Evolutionary conservation across 805 yeast genomes (phyloP).

Genomic region (Blastobotrys peoriensis): DNA sequence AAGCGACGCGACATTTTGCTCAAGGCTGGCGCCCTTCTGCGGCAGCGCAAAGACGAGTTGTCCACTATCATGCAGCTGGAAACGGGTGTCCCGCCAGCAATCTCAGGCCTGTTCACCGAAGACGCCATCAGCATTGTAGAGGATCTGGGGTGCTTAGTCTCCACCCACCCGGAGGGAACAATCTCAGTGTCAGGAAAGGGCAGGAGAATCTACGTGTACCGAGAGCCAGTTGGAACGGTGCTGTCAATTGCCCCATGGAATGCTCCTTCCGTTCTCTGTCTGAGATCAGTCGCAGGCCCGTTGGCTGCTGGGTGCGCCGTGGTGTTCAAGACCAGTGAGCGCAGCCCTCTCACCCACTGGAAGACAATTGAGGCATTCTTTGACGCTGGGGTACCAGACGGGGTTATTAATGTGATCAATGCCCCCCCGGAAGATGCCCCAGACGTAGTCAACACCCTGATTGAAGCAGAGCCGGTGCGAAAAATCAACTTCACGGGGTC

Average conservation of each 20-base stretch:
- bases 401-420: conserved; percentile 63
- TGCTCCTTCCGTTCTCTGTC: conserved; percentile 76
- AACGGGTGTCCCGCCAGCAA: conserved; percentile 49
- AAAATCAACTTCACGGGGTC: conserved; percentile 87
- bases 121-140: conserved; percentile 60
- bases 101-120: conserved; percentile 63
- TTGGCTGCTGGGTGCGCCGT: conserved; percentile 78
- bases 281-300: conserved; percentile 81
- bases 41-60: conserved; percentile 2
- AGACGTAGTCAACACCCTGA: conserved; percentile 63
- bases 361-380: conserved; percentile 55
- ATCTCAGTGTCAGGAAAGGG: conserved; percentile 55
- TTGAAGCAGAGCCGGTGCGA: conserved; percentile 64
- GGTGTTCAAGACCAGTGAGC: conserved; percentile 74
- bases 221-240: conserved; percentile 83
- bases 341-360: conserved; percentile 71
- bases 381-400: conserved; percentile 77
- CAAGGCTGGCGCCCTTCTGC: conserved; percentile 10
- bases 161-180: conserved; percentile 51
- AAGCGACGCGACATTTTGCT: conserved; percentile 6
- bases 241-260: conserved; percentile 88
- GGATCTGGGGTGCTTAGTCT: conserved; percentile 74
- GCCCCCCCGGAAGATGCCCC: conserved; percentile 29
- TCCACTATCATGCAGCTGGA: conserved; percentile 36
- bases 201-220: conserved; percentile 59